Conservation (phyloP, 2,329 filamentous ascomycete species). For the Fusarium newnesense region DNA sequence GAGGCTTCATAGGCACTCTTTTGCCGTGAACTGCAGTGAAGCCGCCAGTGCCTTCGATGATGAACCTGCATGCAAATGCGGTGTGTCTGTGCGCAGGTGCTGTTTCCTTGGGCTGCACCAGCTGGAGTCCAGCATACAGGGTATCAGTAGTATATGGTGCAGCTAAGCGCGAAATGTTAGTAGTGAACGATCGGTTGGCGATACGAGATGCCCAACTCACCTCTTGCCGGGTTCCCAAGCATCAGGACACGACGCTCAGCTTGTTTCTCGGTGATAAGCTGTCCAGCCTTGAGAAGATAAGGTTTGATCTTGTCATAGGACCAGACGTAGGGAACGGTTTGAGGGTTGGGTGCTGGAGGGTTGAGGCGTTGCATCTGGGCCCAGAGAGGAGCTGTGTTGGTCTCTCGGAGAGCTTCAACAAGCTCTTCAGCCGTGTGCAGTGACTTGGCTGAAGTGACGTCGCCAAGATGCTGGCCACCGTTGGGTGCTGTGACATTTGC, state of each 20-base stretch:
- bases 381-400: constrained; percentile 54
- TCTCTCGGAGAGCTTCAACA: background rate
- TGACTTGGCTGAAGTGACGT: background rate
- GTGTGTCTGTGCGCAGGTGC: constrained; percentile 65
- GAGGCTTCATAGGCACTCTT: constrained; percentile 59
- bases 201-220: constrained; percentile 47
- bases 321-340: constrained; percentile 52
- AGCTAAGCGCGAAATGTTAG: constrained; percentile 42
- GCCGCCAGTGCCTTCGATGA: constrained; percentile 63
- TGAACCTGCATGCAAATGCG: constrained; percentile 65
- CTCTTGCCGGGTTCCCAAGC: constrained; percentile 53
- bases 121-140: constrained; percentile 65
- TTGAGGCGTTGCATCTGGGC: constrained; percentile 58
- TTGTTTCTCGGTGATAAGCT: constrained; percentile 50
- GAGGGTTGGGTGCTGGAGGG: constrained; percentile 57
- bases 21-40: constrained; percentile 68
- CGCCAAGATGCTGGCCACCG: rapidly evolving
- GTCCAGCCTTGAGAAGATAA: constrained; percentile 47
- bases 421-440: background rate
- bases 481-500: rapidly evolving
- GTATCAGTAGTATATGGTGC: constrained; percentile 67
- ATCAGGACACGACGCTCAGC: constrained; percentile 55
- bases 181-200: background rate
- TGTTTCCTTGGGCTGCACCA: constrained; percentile 66
- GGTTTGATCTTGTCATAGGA: constrained; percentile 49